Conservation (phyloP, 495 filamentous ascomycete species). For the Terfezia boudieri region DNA sequence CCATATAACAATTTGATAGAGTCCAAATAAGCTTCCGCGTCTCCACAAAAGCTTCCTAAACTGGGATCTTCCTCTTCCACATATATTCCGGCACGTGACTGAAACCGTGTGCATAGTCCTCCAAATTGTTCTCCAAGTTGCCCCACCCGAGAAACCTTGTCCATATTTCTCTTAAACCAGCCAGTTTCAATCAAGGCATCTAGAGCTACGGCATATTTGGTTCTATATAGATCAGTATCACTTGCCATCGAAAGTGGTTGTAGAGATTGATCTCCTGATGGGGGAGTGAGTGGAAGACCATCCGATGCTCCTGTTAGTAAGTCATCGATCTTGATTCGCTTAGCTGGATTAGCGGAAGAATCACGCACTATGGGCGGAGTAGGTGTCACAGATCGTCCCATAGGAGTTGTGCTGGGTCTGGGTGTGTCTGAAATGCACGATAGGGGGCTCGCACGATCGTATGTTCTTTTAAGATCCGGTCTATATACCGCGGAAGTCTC, state of each 20-base stretch:
- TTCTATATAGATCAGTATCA: slow-evolving; percentile 4
- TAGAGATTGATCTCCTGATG: slow-evolving; percentile 10
- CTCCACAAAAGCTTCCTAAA: slow-evolving; percentile 10
- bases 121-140: slow-evolving; percentile 15
- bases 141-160: slow-evolving; percentile 7
- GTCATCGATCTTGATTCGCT: slow-evolving; percentile 19
- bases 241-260: not conserved
- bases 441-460: slow-evolving; percentile 14
- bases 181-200: slow-evolving; percentile 13
- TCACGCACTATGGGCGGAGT: slow-evolving; percentile 5
- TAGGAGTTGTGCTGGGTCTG: slow-evolving; percentile 8
- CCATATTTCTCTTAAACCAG: slow-evolving; percentile 12
- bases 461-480: slow-evolving; percentile 14
- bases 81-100: slow-evolving; percentile 14
- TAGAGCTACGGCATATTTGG: slow-evolving; percentile 10
- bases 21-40: slow-evolving; percentile 15
- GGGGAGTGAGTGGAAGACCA: slow-evolving; percentile 16
- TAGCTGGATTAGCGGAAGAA: slow-evolving; percentile 11
- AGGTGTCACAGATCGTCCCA: slow-evolving; percentile 15
- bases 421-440: slow-evolving; percentile 14
- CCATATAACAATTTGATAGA: slow-evolving; percentile 17
- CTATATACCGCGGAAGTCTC: slow-evolving; percentile 13
- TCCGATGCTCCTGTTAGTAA: slow-evolving; percentile 14
- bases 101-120: slow-evolving; percentile 11
- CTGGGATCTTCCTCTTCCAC: slow-evolving; percentile 15